These are phyloP conservation scores for Calonectria fujianensis DNA, from an alignment of 2,329 filamentous ascomycete species.

Conservation along the genomic window DNA sequence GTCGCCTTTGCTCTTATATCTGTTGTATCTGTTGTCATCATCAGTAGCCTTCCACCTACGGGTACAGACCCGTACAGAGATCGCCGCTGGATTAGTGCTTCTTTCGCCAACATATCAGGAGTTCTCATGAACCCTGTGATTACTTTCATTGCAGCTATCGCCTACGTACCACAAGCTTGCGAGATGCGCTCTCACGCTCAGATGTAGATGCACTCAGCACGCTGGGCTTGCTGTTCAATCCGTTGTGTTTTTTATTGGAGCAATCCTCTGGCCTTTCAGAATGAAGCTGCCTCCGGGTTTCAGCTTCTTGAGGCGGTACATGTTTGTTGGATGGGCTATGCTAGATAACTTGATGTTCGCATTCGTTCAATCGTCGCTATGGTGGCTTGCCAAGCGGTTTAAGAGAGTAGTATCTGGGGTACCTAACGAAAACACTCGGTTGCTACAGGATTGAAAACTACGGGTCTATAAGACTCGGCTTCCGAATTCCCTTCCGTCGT, in stretches of 20 bases:
- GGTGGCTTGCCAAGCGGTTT: not conserved
- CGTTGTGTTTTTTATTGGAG: not conserved
- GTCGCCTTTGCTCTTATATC: slow-evolving; percentile 10
- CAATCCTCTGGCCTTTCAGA: not conserved
- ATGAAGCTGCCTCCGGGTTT: not conserved
- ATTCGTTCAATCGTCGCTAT: slow-evolving; percentile 8
- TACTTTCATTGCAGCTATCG: not conserved
- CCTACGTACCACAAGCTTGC: slow-evolving; percentile 12
- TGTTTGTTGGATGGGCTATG: slow-evolving; percentile 5
- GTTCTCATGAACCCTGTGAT: not conserved
- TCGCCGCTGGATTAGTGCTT: not conserved
- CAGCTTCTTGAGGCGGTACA: not conserved
- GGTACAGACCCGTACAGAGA: not conserved
- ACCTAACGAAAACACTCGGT: no score
- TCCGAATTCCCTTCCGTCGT: no score
- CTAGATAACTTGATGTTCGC: slow-evolving; percentile 18
- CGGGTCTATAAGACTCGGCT: no score
- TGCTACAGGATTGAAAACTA: no score
- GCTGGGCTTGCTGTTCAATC: slow-evolving; percentile 1
- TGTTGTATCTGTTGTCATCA: not conserved
- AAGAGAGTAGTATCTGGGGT: not conserved
- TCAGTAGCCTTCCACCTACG: slow-evolving; percentile 1
- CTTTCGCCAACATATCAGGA: not conserved
- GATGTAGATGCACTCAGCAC: slow-evolving; percentile 4
- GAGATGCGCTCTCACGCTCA: slow-evolving; percentile 18